Percentiles rank a stretch among this genome's conserved stretches.
Conservation (phyloP, 768 basidiomycete species). For the Lactarius indigo region DNA sequence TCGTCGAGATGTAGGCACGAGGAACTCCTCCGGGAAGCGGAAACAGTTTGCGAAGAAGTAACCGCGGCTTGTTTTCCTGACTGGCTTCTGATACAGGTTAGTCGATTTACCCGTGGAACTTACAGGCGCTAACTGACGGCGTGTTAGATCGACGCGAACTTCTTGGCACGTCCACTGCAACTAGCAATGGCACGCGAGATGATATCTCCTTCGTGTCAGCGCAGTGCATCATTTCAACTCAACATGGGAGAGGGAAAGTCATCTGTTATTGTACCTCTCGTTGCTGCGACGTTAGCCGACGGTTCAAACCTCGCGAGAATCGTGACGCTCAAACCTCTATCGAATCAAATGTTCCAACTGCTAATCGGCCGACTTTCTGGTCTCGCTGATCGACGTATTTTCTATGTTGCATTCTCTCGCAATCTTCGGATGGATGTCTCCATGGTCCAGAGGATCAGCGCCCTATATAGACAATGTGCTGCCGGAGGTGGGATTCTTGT, state of each 20-base stretch:
- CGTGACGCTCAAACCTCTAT: conserved; percentile 46
- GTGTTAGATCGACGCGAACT: conserved; percentile 42
- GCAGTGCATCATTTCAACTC: conserved; percentile 45
- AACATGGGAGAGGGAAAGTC: conserved; percentile 61
- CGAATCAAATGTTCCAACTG: conserved; percentile 46
- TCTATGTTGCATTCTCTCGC: conserved; percentile 48
- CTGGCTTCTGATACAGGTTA: conserved; percentile 16
- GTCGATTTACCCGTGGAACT: neutral
- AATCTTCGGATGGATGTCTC: conserved; percentile 29
- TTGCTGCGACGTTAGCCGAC: conserved; percentile 39
- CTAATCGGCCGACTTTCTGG: conserved; percentile 43
- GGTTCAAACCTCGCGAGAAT: conserved; percentile 43
- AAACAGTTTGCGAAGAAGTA: neutral
- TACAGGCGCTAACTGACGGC: neutral
- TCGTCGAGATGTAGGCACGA: neutral
- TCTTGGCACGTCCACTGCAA: conserved; percentile 44
- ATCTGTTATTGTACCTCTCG: conserved; percentile 49
- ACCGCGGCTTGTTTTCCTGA: neutral
- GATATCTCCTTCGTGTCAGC: conserved; percentile 38
- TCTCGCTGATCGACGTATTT: conserved; percentile 44
- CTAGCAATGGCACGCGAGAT: conserved; percentile 42
- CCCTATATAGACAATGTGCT: conserved; percentile 39
- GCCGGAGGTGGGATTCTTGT: conserved; percentile 41
- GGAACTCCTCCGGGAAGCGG: neutral
- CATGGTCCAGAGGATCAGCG: conserved; percentile 28